Evolutionary conservation across 2,329 filamentous ascomycete genomes (phyloP), one percentile per base, ranked within the genome.

Genomic region (Colletotrichum neosansevieriae): DNA sequence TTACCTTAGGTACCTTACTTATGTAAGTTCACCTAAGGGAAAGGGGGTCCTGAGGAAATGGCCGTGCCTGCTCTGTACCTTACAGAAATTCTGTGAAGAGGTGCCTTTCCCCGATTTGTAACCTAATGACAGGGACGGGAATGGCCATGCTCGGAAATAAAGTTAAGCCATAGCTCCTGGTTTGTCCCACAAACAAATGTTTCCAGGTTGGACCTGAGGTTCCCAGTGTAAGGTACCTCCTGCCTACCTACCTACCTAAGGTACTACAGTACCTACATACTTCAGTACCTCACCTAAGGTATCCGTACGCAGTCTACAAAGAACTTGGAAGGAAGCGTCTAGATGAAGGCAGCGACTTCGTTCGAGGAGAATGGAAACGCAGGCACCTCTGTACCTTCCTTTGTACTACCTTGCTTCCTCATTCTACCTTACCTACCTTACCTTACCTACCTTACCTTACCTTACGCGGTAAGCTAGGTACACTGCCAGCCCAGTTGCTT

Each of bases 101-200:
- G 24, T 24, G 24, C 29, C 42, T n/a, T 44, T 10, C n/a, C 42
- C 42, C 19, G 17, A n/a, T 54, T 11, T 21, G 10, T 40, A n/a
- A 32, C 4, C 29, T 2, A 10, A 54, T 24, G 21, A 34, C 6
- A n/a, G n/a, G n/a, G 40, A 54, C 32, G 11, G 49, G 57, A 54
- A 38, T 40, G 54, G 10, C 63, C 47, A 65, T 65, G 56, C 29
- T 60, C 47, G 32, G 47, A 61, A 24, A 53, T 49, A 66, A 32
- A 65, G 63, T 65, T 61, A 54, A 59, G 63, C 63, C 56, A 54
- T 38, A 38, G 49, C 62, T 54, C 47, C 47, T 53, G 47, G 53
- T 60, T 65, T 36, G 45, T 50, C 61, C 61, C 61, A 64, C 54
- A 51, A 38, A 13, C 61, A 44, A 29, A 29, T 29, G 29, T 29